phyloP scores from a whole-genome alignment of 306 rosid genomes.

The Vigna angularis region DNA sequence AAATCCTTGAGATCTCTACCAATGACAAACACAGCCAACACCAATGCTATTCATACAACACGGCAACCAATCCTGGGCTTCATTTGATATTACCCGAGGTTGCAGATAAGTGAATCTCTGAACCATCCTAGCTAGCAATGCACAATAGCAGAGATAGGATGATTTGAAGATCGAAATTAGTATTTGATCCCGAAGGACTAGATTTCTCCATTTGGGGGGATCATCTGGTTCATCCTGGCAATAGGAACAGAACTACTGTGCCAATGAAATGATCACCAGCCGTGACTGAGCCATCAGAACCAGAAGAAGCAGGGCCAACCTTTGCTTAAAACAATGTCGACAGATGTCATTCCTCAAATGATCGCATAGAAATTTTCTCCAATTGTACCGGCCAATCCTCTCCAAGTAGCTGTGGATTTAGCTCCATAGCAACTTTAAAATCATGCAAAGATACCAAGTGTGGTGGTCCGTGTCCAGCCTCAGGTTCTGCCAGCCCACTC shows the following conservation, averaged over 20 bases:
- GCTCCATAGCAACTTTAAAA: constrained; percentile 95
- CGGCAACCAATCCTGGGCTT: constrained; percentile 71
- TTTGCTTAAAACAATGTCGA: constrained; percentile 48
- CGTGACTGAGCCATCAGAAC: constrained; percentile 52
- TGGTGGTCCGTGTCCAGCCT: constrained; percentile 57
- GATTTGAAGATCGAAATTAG: constrained; percentile 52
- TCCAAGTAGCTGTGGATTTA: constrained; percentile 95
- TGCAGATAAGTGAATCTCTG: constrained; percentile 62
- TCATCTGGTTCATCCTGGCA: constrained; percentile 60
- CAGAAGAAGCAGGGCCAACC: constrained; percentile 60
- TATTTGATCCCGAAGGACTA: constrained; percentile 47
- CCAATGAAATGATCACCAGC: constrained; percentile 41
- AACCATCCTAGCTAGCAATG: constrained; percentile 50
- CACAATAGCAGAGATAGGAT: constrained; percentile 52
- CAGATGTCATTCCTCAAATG: constrained; percentile 70
- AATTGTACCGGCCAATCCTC: constrained; percentile 93
- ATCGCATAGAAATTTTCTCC: constrained; percentile 84
- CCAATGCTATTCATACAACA: constrained; percentile 73
- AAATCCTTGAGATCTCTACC: constrained; percentile 59
- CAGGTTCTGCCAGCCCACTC: constrained; percentile 57
- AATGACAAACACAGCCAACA: constrained; percentile 64
- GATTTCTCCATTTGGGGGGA: constrained; percentile 46
- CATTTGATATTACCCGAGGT: constrained; percentile 58
- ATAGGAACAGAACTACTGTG: constrained; percentile 41
- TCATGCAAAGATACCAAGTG: constrained; percentile 72